Conservation (phyloP, 2,329 filamentous ascomycete species). For the Phyllosticta citrichinensis region DNA sequence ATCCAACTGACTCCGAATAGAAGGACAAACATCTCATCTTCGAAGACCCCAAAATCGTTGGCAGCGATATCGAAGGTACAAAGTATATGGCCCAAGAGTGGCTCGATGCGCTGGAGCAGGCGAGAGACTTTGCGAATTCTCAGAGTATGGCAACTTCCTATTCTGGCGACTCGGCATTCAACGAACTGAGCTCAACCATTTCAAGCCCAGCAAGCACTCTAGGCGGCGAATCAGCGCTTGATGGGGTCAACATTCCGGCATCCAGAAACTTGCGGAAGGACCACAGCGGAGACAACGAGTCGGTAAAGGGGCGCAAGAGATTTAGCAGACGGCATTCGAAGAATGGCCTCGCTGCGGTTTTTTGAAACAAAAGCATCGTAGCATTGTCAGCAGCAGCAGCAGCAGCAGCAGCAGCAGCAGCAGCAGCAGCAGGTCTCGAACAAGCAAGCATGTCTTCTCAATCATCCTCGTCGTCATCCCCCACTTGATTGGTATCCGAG, state of each 20-base stretch:
- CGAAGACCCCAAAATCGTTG: constrained; percentile 75
- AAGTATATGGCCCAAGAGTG: constrained; percentile 75
- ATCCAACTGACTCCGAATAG: constrained; percentile 36
- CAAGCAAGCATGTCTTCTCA: background rate
- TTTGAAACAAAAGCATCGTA: constrained; percentile 41
- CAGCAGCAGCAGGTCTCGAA: background rate
- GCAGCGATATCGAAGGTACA: constrained; percentile 51
- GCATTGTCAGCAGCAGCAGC: background rate
- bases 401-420: no score
- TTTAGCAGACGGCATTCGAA: constrained; percentile 93
- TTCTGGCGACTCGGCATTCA: constrained; percentile 40
- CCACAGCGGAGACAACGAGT: constrained; percentile 41
- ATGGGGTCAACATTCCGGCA: constrained; percentile 41
- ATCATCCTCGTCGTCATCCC: background rate
- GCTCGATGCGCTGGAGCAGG: constrained; percentile 79
- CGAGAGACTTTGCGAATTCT: constrained; percentile 71
- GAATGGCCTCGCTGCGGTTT: constrained; percentile 83
- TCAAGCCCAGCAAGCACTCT: constrained; percentile 71
- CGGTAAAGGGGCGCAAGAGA: constrained; percentile 49
- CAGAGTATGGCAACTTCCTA: constrained; percentile 60
- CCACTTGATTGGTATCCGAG: no score
- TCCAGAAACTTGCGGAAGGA: constrained; percentile 38
- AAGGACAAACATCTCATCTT: constrained; percentile 85
- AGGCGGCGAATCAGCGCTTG: constrained; percentile 40
- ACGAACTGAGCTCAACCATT: constrained; percentile 44